Evolutionary conservation across 2,329 filamentous ascomycete genomes (phyloP).

Genomic region (Xylaria sp.): DNA sequence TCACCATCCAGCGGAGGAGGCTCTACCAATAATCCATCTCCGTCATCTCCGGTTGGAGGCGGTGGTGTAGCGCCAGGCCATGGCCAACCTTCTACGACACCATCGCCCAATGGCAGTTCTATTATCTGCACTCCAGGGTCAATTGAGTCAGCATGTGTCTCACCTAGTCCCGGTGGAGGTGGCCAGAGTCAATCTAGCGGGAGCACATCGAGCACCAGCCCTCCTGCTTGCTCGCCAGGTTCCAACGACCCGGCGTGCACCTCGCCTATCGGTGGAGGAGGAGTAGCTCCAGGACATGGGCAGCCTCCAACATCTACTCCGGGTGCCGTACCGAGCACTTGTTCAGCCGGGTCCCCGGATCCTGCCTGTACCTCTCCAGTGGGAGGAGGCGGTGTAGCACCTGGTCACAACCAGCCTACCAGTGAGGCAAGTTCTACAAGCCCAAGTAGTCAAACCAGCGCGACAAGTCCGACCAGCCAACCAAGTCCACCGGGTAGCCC

Average conservation of each 20-base stretch:
- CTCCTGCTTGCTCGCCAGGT: slow-evolving; percentile 28
- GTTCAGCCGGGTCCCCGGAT: slow-evolving; percentile 38
- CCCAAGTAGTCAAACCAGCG: slow-evolving; percentile 14
- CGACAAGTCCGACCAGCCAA: slow-evolving; percentile 7
- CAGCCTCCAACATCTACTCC: slow-evolving; percentile 34
- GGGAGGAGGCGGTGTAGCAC: slow-evolving; percentile 23
- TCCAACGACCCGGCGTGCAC: slow-evolving; percentile 39
- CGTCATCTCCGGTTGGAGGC: slow-evolving; percentile 29
- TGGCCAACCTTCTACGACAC: slow-evolving; percentile 29
- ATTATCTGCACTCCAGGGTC: slow-evolving; percentile 34
- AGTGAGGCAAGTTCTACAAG: slow-evolving; percentile 12
- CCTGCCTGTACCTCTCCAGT: slow-evolving; percentile 37
- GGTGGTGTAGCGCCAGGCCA: slow-evolving; percentile 35
- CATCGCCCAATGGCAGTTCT: slow-evolving; percentile 10
- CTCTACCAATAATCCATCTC: slow-evolving; percentile 27
- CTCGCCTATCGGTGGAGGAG: slow-evolving; percentile 28
- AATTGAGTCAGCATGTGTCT: slow-evolving; percentile 37
- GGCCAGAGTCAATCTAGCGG: slow-evolving; percentile 27
- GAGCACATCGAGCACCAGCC: slow-evolving; percentile 23
- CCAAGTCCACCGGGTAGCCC: slow-evolving; percentile 1
- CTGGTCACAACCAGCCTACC: slow-evolving; percentile 33
- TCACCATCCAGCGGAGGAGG: slow-evolving; percentile 26
- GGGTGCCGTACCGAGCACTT: slow-evolving; percentile 26
- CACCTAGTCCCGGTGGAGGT: slow-evolving; percentile 23
- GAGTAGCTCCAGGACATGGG: slow-evolving; percentile 33